Base-by-base conservation (phyloP, 192 early-diverging fungal species). In the Mortierella alpina region DNA sequence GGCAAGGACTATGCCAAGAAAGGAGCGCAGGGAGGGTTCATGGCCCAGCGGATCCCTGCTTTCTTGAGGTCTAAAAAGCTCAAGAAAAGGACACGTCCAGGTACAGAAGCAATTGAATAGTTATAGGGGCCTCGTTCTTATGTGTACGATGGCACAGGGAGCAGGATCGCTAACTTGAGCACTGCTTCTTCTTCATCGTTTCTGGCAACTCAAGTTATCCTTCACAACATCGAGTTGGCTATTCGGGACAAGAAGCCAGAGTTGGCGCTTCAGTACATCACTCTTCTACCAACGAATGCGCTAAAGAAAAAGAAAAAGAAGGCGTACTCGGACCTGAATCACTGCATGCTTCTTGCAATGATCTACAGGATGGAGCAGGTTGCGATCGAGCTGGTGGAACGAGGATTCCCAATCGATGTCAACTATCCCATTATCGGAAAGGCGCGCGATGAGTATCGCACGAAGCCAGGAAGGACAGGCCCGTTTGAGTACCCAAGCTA, bases 291-390 rank as follows among this genome's bases (percentile, higher is more conserved):
- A 6, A 65, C 67, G 20, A 77, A 66, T 46, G 63, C 83, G 0
- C 46, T 84, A 14, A 84, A 84, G 55, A 84, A 84, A 73, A 84
- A 84, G 52, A 84, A 84, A 59, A 84, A 84, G 58, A 84, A 84
- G 47, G 66, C 71, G 12, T 69, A 71, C 18, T 61, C 59, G 39
- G 78, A 76, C 18, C 66, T 76, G 7, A 84, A 84, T 51, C 72
- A 76, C 39, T 71, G 73, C 31, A 82, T 84, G 78, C 66, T 84
- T n/a, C 50, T 84, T 48, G 83, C 83, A 6, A 84, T 84, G 78
- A 68, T 81, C 31, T 72, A 77, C 63, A 70, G 83, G 48, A 73
- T 84, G 69, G 83, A 84, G 22, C 77, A 75, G 41, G 73, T 84
- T 12, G 78, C 83, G 5, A 75, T 84, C 39, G 73, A 80, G 20